Conservation (phyloP, 768 basidiomycete species). For the Cystobasidium onofrii region DNA sequence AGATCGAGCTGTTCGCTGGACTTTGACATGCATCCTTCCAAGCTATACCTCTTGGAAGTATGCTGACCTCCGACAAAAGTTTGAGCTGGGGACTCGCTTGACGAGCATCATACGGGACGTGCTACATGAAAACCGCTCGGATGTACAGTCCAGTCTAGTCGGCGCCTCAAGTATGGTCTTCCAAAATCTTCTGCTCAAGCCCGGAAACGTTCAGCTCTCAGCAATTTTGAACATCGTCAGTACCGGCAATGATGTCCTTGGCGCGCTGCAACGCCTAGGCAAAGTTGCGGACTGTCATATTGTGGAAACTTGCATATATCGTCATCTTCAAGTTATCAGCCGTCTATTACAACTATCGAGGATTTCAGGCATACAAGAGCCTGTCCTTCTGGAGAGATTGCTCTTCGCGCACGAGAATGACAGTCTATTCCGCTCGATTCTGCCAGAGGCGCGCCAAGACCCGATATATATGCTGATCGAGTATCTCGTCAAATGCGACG, state of each 20-base stretch:
- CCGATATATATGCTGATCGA: slow-evolving; percentile 13
- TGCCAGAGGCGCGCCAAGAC: slow-evolving; percentile 6
- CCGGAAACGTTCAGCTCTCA: slow-evolving; percentile 69
- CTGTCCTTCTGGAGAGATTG: slow-evolving; percentile 62
- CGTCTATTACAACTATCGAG: slow-evolving; percentile 62
- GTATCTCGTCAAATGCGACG: not conserved
- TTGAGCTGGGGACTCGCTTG: not conserved
- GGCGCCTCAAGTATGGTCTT: slow-evolving; percentile 48
- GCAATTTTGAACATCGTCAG: slow-evolving; percentile 68
- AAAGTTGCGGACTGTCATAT: slow-evolving; percentile 63
- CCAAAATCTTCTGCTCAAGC: slow-evolving; percentile 64
- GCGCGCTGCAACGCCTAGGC: slow-evolving; percentile 56
- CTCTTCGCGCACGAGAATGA: slow-evolving; percentile 25
- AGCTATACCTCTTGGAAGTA: slow-evolving; percentile 3
- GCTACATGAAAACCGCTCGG: not conserved
- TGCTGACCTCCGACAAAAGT: slow-evolving; percentile 6
- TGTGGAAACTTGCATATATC: slow-evolving; percentile 61
- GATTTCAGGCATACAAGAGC: slow-evolving; percentile 43
- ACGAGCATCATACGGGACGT: not conserved
- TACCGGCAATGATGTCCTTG: slow-evolving; percentile 56
- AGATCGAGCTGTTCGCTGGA: not conserved
- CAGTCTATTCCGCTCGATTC: not conserved
- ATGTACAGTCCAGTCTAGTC: not conserved
- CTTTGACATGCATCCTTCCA: not conserved
- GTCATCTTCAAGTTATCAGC: slow-evolving; percentile 58